Conservation (phyloP, 441 rosid genomes). For the Syzygium malaccense region DNA sequence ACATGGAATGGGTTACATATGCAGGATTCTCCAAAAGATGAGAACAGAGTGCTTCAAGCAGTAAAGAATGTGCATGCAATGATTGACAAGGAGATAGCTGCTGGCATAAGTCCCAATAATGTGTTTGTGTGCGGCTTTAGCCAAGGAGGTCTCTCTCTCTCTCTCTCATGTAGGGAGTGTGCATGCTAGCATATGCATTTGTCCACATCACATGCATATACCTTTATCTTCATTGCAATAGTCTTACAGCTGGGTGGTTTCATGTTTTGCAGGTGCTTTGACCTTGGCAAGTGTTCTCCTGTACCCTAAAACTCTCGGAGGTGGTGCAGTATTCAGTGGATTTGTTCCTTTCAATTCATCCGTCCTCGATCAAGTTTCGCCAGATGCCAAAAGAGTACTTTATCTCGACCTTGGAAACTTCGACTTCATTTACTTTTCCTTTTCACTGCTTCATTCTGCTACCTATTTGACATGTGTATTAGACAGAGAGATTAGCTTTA, state of each 20-base stretch:
- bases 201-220: neutral
- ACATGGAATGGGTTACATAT: neutral
- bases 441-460: neutral
- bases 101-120: slow-evolving; percentile 53
- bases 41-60: slow-evolving; percentile 55
- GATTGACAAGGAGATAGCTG: slow-evolving; percentile 66
- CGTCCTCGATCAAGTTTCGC: slow-evolving; percentile 28
- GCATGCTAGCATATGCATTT: neutral
- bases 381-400: slow-evolving; percentile 57
- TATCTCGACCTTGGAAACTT: neutral
- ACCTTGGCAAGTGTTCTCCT: slow-evolving; percentile 71
- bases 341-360: slow-evolving; percentile 83
- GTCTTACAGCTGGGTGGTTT: neutral
- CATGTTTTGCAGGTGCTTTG: slow-evolving; percentile 56
- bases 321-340: slow-evolving; percentile 79
- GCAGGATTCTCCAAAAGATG: slow-evolving; percentile 69
- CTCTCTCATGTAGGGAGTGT: neutral
- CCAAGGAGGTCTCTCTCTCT: slow-evolving; percentile 68
- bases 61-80: slow-evolving; percentile 61
- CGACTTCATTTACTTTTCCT: neutral
- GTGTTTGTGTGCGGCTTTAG: slow-evolving; percentile 83
- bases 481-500: neutral
- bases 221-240: neutral
- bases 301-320: slow-evolving; percentile 75
- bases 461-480: neutral